Percentiles rank a stretch among this genome's conserved stretches.
Conservation (phyloP, 2,329 filamentous ascomycete species). For the Cephalotrichum gorgonifer region DNA sequence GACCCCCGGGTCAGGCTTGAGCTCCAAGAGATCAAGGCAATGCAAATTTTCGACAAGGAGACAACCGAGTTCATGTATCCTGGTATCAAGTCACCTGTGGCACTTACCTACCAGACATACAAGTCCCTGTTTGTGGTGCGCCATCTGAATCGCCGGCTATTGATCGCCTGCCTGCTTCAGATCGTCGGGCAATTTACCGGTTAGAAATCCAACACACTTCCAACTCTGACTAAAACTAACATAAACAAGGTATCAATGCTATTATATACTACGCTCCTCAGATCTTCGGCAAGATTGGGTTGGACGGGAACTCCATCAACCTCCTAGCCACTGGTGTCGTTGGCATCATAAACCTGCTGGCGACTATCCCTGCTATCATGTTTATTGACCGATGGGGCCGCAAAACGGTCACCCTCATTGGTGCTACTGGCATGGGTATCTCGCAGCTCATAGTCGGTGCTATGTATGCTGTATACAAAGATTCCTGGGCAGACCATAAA, state of each 20-base stretch:
- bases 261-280: conserved; percentile 48
- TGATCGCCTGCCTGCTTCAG: neutral
- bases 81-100: neutral
- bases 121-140: neutral
- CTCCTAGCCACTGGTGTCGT: conserved; percentile 21
- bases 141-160: neutral
- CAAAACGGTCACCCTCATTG: conserved; percentile 14
- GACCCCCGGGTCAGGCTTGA: conserved; percentile 13
- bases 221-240: neutral
- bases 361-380: conserved; percentile 10
- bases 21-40: conserved; percentile 15
- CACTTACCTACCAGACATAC: neutral
- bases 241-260: conserved; percentile 22
- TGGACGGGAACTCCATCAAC: conserved; percentile 21
- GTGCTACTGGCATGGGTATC: conserved; percentile 16
- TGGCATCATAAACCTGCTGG: conserved; percentile 16
- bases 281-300: conserved; percentile 45
- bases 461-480: conserved; percentile 14
- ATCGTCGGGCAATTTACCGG: conserved; percentile 6
- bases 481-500: conserved; percentile 14
- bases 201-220: neutral
- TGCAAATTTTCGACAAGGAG: conserved; percentile 13
- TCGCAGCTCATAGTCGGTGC: conserved; percentile 15
- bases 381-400: conserved; percentile 16
- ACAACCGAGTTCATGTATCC: conserved; percentile 8